phyloP scores from a whole-genome alignment of 495 filamentous ascomycete genomes.

The Clavariopsis aquatica region DNA sequence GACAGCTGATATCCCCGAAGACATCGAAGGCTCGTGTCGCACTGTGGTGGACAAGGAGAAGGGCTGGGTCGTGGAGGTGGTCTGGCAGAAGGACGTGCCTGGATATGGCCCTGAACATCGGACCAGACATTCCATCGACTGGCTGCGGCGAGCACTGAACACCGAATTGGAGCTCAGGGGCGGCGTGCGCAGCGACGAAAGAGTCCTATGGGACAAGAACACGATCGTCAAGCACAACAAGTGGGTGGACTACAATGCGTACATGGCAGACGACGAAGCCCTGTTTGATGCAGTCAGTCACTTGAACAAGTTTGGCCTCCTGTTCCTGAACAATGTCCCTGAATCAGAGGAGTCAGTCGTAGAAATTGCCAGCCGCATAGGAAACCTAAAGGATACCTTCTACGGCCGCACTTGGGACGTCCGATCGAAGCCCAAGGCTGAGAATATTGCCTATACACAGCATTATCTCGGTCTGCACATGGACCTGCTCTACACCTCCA shows the following conservation, averaged over 20 bases:
- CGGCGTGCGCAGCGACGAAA: conserved; percentile 33
- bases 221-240: conserved; percentile 47
- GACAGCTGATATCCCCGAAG: conserved; percentile 65
- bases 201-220: conserved; percentile 47
- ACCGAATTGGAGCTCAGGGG: conserved; percentile 27
- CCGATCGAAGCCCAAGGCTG: conserved; percentile 68
- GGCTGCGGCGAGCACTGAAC: conserved; percentile 32
- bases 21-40: conserved; percentile 46
- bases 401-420: conserved; percentile 93
- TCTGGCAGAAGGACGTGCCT: conserved; percentile 63
- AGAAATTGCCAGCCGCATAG: conserved; percentile 68
- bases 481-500: conserved; percentile 85
- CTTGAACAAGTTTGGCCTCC: conserved; percentile 62
- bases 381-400: conserved; percentile 75
- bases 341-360: conserved; percentile 63
- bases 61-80: conserved; percentile 54
- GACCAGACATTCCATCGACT: conserved; percentile 45
- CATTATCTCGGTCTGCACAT: conserved; percentile 81
- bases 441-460: conserved; percentile 89
- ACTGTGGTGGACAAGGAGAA: conserved; percentile 36
- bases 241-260: conserved; percentile 67
- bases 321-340: conserved; percentile 74
- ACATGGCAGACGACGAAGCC: conserved; percentile 57
- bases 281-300: conserved; percentile 57
- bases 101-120: conserved; percentile 52